A percentile compares a stretch with the other conserved stretches of the same genome.
Evolutionary conservation across 169 alveolate species (phyloP).

Genomic region (Nephromyces sp.): DNA sequence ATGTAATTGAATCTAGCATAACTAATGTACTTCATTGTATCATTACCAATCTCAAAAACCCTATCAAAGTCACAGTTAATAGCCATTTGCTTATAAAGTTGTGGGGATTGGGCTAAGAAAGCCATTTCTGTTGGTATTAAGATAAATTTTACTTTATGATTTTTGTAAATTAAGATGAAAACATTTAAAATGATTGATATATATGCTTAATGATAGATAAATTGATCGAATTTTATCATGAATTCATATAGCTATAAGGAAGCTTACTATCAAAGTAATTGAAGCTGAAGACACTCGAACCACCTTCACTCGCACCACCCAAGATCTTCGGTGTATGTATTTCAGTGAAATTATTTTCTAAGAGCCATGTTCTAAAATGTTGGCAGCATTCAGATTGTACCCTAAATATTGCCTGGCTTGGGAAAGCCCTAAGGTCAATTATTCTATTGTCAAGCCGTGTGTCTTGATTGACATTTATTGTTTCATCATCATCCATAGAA

Average conservation of each 20-base stretch:
- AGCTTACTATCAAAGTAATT: constrained; percentile 77
- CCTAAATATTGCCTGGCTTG: constrained; percentile 80
- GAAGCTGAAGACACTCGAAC: constrained; percentile 88
- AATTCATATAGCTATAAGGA: background rate
- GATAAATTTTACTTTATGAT: background rate
- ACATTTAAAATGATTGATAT: background rate
- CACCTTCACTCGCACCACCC: constrained; percentile 99
- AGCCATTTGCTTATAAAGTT: constrained; percentile 96
- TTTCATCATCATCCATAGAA: constrained; percentile 55
- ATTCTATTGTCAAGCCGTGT: constrained; percentile 92
- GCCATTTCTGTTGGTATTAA: constrained; percentile 44
- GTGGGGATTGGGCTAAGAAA: constrained; percentile 97
- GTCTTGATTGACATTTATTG: constrained; percentile 82
- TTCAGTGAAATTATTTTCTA: constrained; percentile 73
- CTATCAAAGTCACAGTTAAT: constrained; percentile 87
- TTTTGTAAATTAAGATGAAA: background rate
- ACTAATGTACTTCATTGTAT: background rate
- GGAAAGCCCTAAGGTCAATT: constrained; percentile 74
- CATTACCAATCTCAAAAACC: constrained; percentile 91
- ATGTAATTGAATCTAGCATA: too few species aligned
- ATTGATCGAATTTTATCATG: background rate
- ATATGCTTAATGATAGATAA: background rate
- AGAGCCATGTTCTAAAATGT: constrained; percentile 57
- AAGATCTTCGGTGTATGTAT: constrained; percentile 97
- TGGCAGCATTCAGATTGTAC: constrained; percentile 84